Conservation (phyloP, 352 stramenopile species). For the Phytophthora meadii region DNA sequence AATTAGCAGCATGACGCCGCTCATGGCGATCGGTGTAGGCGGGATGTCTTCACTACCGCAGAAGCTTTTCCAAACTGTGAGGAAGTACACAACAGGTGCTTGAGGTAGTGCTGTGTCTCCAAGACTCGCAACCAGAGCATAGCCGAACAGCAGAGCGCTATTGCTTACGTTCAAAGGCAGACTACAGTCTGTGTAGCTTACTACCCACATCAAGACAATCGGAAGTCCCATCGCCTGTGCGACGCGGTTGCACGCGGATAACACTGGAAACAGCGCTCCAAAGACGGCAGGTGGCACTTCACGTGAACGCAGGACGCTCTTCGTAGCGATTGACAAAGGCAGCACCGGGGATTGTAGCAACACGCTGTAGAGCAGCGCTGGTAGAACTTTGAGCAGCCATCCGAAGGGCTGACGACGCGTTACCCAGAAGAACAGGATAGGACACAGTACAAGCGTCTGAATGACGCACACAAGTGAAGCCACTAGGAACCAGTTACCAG, state of each 20-base stretch:
- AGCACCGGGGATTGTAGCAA: constrained; percentile 56
- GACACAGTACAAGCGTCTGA: constrained; percentile 55
- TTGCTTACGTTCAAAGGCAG: constrained; percentile 37
- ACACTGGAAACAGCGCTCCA: constrained; percentile 62
- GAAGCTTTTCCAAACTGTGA: constrained; percentile 62
- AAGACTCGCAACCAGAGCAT: constrained; percentile 52
- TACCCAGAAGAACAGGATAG: constrained; percentile 53
- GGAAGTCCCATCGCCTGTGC: constrained; percentile 55
- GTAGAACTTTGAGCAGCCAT: constrained; percentile 54
- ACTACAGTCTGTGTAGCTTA: constrained; percentile 57
- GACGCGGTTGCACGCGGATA: constrained; percentile 60
- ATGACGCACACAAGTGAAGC: constrained; percentile 30
- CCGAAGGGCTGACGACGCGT: constrained; percentile 63
- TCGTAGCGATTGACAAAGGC: constrained; percentile 60
- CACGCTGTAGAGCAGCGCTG: constrained; percentile 57
- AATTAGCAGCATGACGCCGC: constrained; percentile 52
- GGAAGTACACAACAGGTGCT: constrained; percentile 58
- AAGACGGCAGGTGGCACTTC: constrained; percentile 63
- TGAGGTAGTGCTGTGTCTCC: constrained; percentile 56
- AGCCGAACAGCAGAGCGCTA: constrained; percentile 52
- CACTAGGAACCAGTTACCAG: constrained; percentile 53
- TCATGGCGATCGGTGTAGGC: constrained; percentile 48
- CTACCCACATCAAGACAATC: constrained; percentile 56
- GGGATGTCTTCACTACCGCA: constrained; percentile 57
- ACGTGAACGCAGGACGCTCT: constrained; percentile 56